These are phyloP conservation scores for Cicer yamashitae DNA, from an alignment of 306 rosid species.

Conservation along the genomic window DNA sequence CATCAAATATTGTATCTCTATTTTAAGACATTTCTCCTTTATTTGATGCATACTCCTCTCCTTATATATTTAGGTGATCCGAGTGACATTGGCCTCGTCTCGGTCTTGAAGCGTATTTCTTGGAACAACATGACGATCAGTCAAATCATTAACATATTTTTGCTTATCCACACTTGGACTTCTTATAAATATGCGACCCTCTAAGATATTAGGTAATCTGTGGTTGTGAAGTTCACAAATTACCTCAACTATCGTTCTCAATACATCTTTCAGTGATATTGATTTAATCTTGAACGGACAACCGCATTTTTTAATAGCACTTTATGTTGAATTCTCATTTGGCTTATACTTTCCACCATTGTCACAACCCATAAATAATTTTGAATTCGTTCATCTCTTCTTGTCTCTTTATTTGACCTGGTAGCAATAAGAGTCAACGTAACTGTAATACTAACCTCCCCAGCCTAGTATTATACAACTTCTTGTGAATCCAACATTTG, in stretches of 20 bases:
- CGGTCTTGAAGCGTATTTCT: neutral
- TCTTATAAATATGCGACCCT: neutral
- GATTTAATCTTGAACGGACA: neutral
- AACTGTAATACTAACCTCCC: no score
- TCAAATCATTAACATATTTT: neutral
- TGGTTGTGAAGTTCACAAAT: neutral
- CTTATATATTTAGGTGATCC: neutral
- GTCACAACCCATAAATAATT: neutral
- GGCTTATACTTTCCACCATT: neutral
- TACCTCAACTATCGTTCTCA: neutral
- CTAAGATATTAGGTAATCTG: neutral
- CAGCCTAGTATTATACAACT: no score
- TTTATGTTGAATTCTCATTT: neutral
- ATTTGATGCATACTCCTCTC: neutral
- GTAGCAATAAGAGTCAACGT: no score
- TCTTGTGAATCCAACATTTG: no score
- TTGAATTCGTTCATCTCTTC: neutral
- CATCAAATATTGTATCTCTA: neutral
- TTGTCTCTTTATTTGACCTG: neutral
- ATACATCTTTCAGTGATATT: neutral
- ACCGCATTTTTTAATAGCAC: neutral
- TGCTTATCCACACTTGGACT: neutral
- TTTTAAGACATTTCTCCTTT: neutral
- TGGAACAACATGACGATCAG: neutral
- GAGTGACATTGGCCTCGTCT: neutral